phyloP scores from a whole-genome alignment of 768 basidiomycete genomes.

The Tephrocybe sp. region DNA sequence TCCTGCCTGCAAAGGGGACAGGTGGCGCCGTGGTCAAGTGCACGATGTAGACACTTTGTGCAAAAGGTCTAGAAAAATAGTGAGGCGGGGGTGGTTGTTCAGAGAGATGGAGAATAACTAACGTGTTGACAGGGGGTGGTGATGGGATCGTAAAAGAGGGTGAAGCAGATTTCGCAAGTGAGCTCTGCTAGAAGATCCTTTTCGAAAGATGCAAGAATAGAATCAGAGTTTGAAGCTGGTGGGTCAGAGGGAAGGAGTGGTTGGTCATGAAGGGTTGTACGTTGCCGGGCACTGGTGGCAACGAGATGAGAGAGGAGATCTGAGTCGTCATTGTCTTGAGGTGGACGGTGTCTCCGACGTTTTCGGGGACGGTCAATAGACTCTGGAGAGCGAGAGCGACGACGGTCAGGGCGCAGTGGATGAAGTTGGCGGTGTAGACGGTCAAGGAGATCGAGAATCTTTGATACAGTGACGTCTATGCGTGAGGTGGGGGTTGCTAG shows the following conservation, averaged over 20 bases:
- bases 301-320: constrained; percentile 41
- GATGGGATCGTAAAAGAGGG: constrained; percentile 79
- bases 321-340: constrained; percentile 21
- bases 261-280: constrained; percentile 29
- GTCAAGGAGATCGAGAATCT: constrained; percentile 47
- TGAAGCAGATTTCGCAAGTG: constrained; percentile 90
- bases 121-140: constrained; percentile 97
- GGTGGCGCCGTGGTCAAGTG: constrained; percentile 77
- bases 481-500: constrained; percentile 18
- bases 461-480: constrained; percentile 58
- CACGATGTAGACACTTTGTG: constrained; percentile 82
- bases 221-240: constrained; percentile 14
- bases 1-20: constrained; percentile 88
- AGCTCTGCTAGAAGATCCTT: constrained; percentile 70
- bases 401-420: constrained; percentile 19
- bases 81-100: constrained; percentile 3
- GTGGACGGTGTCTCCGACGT: constrained; percentile 14
- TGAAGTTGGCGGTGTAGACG: constrained; percentile 2
- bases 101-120: constrained; percentile 30
- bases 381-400: constrained; percentile 14
- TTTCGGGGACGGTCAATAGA: constrained; percentile 14
- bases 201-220: constrained; percentile 42
- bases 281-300: constrained; percentile 28
- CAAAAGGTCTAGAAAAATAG: constrained; percentile 75
- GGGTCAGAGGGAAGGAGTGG: constrained; percentile 28